Percentiles rank a stretch among this genome's conserved stretches.
Conservation (phyloP, 805 yeast genomes). For the Saccharomycopsis oosterbeekiorum region DNA sequence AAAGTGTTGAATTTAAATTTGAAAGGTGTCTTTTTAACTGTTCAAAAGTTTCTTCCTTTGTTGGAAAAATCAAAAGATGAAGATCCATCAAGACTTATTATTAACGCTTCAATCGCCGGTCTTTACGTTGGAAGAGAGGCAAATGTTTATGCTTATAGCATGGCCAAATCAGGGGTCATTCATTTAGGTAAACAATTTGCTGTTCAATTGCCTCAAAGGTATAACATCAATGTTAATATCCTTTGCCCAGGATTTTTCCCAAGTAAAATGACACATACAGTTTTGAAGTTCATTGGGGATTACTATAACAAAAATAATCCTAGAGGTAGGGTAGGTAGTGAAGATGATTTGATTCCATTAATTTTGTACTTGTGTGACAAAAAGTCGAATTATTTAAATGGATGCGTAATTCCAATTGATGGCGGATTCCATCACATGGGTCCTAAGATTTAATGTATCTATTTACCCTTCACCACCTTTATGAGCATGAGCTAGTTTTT, state of each 20-base stretch:
- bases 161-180: conserved; percentile 67
- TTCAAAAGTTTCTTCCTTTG: conserved; percentile 52
- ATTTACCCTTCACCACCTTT: not conserved
- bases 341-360: conserved; percentile 48
- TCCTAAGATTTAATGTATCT: conserved; percentile 7
- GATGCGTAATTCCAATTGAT: conserved; percentile 57
- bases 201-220: conserved; percentile 49
- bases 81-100: conserved; percentile 49
- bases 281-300: conserved; percentile 40
- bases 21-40: conserved; percentile 56
- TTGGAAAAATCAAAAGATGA: conserved; percentile 35
- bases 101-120: conserved; percentile 61
- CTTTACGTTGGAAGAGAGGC: conserved; percentile 28
- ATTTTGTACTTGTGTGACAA: conserved; percentile 47
- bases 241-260: conserved; percentile 76
- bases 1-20: conserved; percentile 57
- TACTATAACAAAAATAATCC: conserved; percentile 43
- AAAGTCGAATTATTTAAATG: conserved; percentile 54
- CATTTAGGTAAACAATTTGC: conserved; percentile 60
- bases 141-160: conserved; percentile 56
- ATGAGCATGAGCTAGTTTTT: no score
- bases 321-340: conserved; percentile 49
- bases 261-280: conserved; percentile 61
- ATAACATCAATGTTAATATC: conserved; percentile 55
- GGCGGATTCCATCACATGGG: conserved; percentile 51